Evolutionary conservation across 1,139 yeast genomes (phyloP), one percentile per base, ranked within the genome.

Genomic region (Saccharomyces hybrid): DNA sequence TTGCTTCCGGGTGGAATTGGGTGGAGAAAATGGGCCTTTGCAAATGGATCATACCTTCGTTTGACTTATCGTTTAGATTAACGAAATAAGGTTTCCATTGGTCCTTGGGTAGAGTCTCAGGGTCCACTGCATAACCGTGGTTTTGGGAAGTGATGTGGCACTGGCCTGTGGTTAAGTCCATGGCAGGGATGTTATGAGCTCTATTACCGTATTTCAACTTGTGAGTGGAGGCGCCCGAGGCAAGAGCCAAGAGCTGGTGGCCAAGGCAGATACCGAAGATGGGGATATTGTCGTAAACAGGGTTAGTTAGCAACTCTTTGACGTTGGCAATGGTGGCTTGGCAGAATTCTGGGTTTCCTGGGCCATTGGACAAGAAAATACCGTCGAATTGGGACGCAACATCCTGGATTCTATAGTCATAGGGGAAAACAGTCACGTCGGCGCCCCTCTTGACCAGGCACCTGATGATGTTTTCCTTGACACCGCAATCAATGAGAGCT

Each of bases 1-100:
- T 93, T 58, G 99, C 99, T 74, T 93, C 99, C 49, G 99, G 99
- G 71, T 93, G 99, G 81, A 93, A 93, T 73, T 93, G 99, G 3
- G 96, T 89, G 31, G 97, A 89, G 75, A 91, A 93, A 56, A 91
- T 86, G 52, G 99, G 99, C 70, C 82, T 85, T 48, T 81, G 70
- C 59, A 78, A 80, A 73, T 93, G 98, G 66, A 84, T 86, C 96
- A 93, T 90, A 64, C 99, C 99, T 75, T 93, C 99, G 71, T 93
- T 93, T 54, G 96, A 88, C 72, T 88, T 85, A 73, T 93, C 99
- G 71, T 93, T 93, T 75, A 93, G 79, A 75, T 93, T 93, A 64
- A 93, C 81, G 71, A 93, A 93, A 72, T 84, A 91, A 66, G 89
- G 91, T 70, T 79, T 78, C 85, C 90, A 93, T 54, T 87, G 91